Conservation (phyloP, 768 basidiomycete species). For the Tricholomella constricta region DNA sequence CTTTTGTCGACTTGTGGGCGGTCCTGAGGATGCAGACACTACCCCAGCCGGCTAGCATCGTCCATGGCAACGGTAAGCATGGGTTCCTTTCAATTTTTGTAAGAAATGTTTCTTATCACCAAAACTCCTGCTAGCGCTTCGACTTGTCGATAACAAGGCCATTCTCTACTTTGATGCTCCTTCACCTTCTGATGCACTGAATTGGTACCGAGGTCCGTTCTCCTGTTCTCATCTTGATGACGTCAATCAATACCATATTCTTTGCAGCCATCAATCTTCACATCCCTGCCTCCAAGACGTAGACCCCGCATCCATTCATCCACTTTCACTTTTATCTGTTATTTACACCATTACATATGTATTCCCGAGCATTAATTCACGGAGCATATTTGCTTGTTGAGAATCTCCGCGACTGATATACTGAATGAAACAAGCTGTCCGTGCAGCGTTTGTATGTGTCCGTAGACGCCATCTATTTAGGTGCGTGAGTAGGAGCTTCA, state of each 20-base stretch:
- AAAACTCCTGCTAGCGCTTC: constrained; percentile 53
- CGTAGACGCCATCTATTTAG: too few species aligned
- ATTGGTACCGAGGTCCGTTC: constrained; percentile 83
- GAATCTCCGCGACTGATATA: background rate
- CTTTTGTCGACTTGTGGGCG: constrained; percentile 90
- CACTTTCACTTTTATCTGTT: constrained; percentile 10
- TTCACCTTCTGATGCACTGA: constrained; percentile 80
- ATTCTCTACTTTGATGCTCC: constrained; percentile 88
- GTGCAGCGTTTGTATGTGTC: background rate
- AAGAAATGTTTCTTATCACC: constrained; percentile 7
- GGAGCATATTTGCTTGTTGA: background rate
- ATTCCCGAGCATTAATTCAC: constrained; percentile 16
- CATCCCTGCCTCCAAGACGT: constrained; percentile 80
- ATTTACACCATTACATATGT: constrained; percentile 19
- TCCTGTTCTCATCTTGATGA: background rate
- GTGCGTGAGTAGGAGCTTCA: too few species aligned
- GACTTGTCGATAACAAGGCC: constrained; percentile 90
- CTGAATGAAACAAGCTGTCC: too few species aligned
- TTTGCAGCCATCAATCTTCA: constrained; percentile 81
- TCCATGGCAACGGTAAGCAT: constrained; percentile 75
- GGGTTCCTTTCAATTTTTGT: background rate
- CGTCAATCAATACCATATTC: constrained; percentile 5
- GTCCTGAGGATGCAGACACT: constrained; percentile 95
- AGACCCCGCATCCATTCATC: constrained; percentile 26
- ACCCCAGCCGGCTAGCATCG: constrained; percentile 86